Evolutionary conservation across 108 stramenopile species (phyloP).

Genomic region (Cyclotella choctawhatcheeana): DNA sequence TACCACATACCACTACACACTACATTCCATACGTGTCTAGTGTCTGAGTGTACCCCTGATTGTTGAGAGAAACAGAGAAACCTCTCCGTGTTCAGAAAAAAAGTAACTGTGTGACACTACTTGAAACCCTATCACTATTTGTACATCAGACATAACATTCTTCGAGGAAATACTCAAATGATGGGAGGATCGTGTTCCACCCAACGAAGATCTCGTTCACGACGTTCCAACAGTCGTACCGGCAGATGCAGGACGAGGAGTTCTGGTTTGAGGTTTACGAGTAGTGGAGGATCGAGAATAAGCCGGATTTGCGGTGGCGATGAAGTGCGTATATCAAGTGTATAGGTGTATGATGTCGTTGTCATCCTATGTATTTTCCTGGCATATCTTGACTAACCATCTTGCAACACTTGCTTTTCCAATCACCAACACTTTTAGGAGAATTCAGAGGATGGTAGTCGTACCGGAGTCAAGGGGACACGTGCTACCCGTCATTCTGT

Average conservation of each 20-base stretch:
- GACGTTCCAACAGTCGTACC: neutral
- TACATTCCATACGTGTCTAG: too few relatives aligned
- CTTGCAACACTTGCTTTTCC: neutral
- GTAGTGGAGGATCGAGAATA: conserved; percentile 4
- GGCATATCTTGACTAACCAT: neutral
- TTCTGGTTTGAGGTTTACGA: neutral
- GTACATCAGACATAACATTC: too few relatives aligned
- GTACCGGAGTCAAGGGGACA: conserved; percentile 13
- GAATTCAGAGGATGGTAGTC: conserved; percentile 33
- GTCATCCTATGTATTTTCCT: neutral
- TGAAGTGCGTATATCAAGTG: conserved; percentile 2
- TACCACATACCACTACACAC: too few relatives aligned
- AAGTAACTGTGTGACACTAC: too few relatives aligned
- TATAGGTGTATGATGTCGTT: neutral
- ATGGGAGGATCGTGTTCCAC: conserved; percentile 74
- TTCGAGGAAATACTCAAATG: conserved; percentile 12
- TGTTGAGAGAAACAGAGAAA: too few relatives aligned
- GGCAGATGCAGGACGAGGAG: neutral
- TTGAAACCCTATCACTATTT: too few relatives aligned
- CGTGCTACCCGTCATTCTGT: conserved; percentile 67
- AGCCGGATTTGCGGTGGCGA: neutral
- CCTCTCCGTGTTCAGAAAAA: too few relatives aligned
- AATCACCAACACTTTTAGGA: conserved; percentile 16
- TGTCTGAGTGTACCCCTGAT: too few relatives aligned
- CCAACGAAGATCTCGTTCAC: conserved; percentile 31